These are phyloP conservation scores for Ophiostoma australiae DNA, from an alignment of 2,329 filamentous ascomycete genomes.

Conservation along the genomic window DNA sequence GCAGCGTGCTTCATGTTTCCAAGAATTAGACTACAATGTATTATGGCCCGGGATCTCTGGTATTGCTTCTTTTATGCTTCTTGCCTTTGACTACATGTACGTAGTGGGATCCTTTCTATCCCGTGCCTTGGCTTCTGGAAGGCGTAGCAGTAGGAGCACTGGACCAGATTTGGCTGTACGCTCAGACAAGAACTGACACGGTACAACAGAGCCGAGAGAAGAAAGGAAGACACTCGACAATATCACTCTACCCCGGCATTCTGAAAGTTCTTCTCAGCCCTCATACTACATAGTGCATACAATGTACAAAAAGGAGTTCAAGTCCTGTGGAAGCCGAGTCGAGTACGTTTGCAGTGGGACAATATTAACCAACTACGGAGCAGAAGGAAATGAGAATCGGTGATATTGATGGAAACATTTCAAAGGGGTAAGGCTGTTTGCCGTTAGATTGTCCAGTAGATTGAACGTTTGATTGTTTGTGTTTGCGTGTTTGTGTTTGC, in stretches of 20 bases:
- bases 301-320: not conserved
- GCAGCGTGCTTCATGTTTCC: not conserved
- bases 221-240: not conserved
- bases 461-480: not conserved
- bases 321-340: not conserved
- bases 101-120: not conserved
- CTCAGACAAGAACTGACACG: not conserved
- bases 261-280: not conserved
- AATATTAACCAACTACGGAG: not conserved
- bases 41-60: not conserved
- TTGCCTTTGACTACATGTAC: not conserved
- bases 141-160: not conserved
- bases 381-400: not conserved
- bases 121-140: slow-evolving; percentile 5
- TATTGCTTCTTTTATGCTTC: not conserved
- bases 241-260: not conserved
- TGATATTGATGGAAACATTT: not conserved
- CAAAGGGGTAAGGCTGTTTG: not conserved
- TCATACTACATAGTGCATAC: not conserved
- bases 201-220: not conserved
- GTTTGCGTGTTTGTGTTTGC: not conserved
- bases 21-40: not conserved
- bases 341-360: not conserved
- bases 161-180: not conserved
- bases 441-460: not conserved